Base-by-base conservation (phyloP, 306 rosid genomes). In the Lathyrus tuberosus region DNA sequence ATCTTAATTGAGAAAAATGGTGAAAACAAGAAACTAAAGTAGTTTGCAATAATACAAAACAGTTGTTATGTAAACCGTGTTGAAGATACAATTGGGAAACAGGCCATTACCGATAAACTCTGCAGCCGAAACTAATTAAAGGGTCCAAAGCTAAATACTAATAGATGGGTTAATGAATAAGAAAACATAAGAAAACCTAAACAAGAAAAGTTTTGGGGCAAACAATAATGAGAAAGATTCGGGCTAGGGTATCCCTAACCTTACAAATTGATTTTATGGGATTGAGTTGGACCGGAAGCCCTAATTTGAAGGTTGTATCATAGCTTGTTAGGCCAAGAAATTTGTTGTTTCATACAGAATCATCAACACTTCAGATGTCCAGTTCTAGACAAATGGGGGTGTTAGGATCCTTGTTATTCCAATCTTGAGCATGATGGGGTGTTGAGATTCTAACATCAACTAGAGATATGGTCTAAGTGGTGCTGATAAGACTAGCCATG, bases 1-100 rank as follows among this genome's bases (percentile, higher is more conserved):
- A 56, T 37, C 73, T 33, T 76, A 64, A 78, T 60, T 68, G 66
- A 48, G 65, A 44, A 51, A 18, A 44, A 67, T 41, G 63, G 17
- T 57, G 67, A 57, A 44, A 67, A 18, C 40, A 70, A 65, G 54
- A 6, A 38, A n/a, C 7, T 12, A 31, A 51, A 60, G 38, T 69
- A 59, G 5, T 46, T 41, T 26, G n/a, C 64, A 71, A 46, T 59
- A 63, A 4, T 33, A 33, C 17, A 67, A 57, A 71, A 66, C 22
- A 28, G 62, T 22, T 20, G 15, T 8, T 26, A 66, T 26, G 56
- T 44, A 48, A 78, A 43, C 38, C 57, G 22, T 59, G 35, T 75
- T 44, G 30, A 70, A 59, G 81, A 71, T 35, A 38, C 47, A 51
- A 7, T 13, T 16, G 5, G 35, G 20, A 60, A 43, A 73, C 71